Evolutionary conservation across 495 filamentous ascomycete genomes (phyloP), one percentile per base, ranked within the genome.

Genomic region (Annulohypoxylon stygium): DNA sequence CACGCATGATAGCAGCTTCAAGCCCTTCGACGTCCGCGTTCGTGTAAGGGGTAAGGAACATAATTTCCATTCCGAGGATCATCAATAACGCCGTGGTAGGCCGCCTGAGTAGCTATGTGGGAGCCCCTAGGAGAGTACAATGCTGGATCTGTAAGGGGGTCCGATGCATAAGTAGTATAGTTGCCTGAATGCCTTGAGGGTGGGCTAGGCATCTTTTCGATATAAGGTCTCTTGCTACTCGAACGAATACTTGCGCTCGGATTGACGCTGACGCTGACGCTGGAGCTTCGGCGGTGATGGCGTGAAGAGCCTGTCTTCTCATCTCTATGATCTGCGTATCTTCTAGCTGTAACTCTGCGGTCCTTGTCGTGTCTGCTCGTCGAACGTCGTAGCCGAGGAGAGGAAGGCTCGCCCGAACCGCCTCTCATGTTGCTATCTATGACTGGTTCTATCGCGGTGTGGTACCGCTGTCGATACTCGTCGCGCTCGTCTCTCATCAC

Each of bases 201-300:
- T 9, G 67, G 25, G 11, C 55, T 69, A 30, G 55, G 77, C 72
- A 79, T 77, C 39, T 60, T 71, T 53, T 79, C 77, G 30, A 79
- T 75, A 45, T 79, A 79, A 41, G 77, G 75, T 36, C 68, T 75
- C 41, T 63, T 71, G 67, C 65, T 73, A 26, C 54, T 71, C 16
- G 75, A 60, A 16, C 68, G 66, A 2, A 43, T 14, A 43, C 39
- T 43, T 30, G 51, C 48, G 12, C 67, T 43, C 55, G 67, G 36
- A 2, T 65, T 65, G 14, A 74, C 53, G 23, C 61, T 73, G 14
- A 74, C 53, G 23, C 61, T 73, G 34, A 73, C 48, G n/a, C 74
- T 72, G 16, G 59, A 53, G 50, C 67, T 79, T 63, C 61, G 75
- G 61, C 55, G 70, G 57, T 25, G 67, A 37, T 51, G 76, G 51